phyloP scores from a whole-genome alignment of 345 rosid genomes.

The Pelargonium nanum region DNA sequence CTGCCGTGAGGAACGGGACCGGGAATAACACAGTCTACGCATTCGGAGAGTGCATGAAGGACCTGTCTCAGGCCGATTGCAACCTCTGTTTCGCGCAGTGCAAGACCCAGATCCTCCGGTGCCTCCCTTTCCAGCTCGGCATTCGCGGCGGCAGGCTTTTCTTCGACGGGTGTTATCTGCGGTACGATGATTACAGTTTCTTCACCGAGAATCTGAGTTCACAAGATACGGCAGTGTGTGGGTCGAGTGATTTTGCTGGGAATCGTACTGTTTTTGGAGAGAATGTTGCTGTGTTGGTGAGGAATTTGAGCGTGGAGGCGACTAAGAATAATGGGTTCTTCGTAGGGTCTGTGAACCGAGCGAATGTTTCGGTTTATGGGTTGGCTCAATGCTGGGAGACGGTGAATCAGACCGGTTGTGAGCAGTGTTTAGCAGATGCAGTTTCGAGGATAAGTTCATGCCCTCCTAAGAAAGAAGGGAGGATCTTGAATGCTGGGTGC shows the following conservation, averaged over 20 bases:
- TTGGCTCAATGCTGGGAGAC: conserved; percentile 85
- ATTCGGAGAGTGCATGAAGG: conserved; percentile 75
- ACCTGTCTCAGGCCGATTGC: conserved; percentile 58
- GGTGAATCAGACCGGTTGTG: conserved; percentile 38
- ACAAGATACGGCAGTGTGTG: conserved; percentile 37
- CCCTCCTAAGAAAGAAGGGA: conserved; percentile 51
- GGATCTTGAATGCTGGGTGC: conserved; percentile 34
- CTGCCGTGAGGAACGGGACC: conserved; percentile 31
- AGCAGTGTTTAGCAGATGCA: conserved; percentile 42
- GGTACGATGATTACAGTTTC: conserved; percentile 76
- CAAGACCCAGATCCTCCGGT: conserved; percentile 58
- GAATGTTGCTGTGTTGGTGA: conserved; percentile 38
- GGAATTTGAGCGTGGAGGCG: conserved; percentile 46
- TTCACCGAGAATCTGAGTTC: conserved; percentile 37
- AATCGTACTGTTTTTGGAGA: conserved; percentile 38
- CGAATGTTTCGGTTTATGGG: conserved; percentile 61
- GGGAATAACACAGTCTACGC: conserved; percentile 48
- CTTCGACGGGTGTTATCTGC: conserved; percentile 62
- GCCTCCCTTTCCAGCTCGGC: conserved; percentile 58
- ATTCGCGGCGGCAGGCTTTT: conserved; percentile 67
- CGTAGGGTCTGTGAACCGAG: conserved; percentile 42
- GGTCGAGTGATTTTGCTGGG: conserved; percentile 28
- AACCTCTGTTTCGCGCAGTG: conserved; percentile 68
- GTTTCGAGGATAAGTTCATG: conserved; percentile 31
- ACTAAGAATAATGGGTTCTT: conserved; percentile 43